Evolutionary conservation across 1,284 basidiomycete genomes (phyloP).

Genomic region (Inonotus hispidus): DNA sequence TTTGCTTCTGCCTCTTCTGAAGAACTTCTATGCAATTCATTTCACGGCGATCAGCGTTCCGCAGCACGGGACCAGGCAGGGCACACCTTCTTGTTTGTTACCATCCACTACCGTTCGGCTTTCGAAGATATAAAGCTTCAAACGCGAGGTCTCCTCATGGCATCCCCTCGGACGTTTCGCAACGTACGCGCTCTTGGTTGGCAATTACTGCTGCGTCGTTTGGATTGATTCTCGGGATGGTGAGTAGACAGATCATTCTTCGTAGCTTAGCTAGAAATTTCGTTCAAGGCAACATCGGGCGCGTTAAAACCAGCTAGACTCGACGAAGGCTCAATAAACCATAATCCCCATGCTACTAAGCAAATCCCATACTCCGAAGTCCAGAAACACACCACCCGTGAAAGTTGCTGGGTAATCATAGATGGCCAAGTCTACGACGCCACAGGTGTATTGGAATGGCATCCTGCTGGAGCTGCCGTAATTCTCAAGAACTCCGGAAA

Average conservation of each 20-base stretch:
- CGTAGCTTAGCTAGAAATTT: background rate
- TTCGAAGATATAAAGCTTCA: background rate
- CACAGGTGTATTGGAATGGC: constrained; percentile 38
- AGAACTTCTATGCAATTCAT: constrained; percentile 1
- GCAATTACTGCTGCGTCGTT: background rate
- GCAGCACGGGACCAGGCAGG: background rate
- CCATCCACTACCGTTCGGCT: background rate
- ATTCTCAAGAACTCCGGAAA: constrained; percentile 47
- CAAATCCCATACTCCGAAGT: constrained; percentile 43
- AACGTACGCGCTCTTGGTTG: background rate
- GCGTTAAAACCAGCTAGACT: background rate
- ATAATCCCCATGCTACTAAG: constrained; percentile 6
- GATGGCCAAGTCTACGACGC: constrained; percentile 37
- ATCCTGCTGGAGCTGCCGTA: constrained; percentile 47
- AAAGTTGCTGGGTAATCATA: constrained; percentile 50
- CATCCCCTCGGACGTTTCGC: background rate
- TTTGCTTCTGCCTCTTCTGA: background rate
- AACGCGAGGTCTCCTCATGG: background rate
- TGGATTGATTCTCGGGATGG: constrained; percentile 8
- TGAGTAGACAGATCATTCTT: background rate
- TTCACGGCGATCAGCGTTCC: background rate
- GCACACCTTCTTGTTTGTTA: background rate
- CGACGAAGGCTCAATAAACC: background rate
- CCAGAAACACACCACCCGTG: constrained; percentile 41
- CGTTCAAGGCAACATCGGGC: background rate